These are phyloP conservation scores for Bromus sterilis DNA, from an alignment of 176 grass and related monocot genomes.

Conservation along the genomic window DNA sequence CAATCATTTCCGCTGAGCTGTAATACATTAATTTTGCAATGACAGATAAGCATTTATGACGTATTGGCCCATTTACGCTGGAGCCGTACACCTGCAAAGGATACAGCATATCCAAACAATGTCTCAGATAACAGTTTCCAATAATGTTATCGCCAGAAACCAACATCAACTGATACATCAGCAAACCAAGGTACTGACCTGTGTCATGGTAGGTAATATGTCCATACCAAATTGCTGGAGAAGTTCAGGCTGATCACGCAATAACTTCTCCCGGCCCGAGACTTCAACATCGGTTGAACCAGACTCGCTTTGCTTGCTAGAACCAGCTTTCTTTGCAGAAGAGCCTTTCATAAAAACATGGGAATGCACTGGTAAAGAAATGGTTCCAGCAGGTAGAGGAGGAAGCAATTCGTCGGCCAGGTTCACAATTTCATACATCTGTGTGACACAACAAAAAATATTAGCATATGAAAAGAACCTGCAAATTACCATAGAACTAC, in stretches of 20 bases:
- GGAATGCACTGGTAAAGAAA: conserved; percentile 54
- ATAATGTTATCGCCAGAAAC: not conserved
- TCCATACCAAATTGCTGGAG: conserved; percentile 84
- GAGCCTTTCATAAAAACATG: conserved; percentile 44
- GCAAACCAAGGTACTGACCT: conserved; percentile 32
- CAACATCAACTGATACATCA: not conserved
- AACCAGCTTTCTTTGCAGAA: conserved; percentile 42
- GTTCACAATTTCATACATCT: conserved; percentile 89
- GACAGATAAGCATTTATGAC: conserved; percentile 72
- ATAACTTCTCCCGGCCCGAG: conserved; percentile 68
- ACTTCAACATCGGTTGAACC: conserved; percentile 33
- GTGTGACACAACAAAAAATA: conserved; percentile 17
- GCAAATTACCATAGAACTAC: conserved; percentile 3
- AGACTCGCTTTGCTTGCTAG: conserved; percentile 42
- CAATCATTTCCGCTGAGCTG: conserved; percentile 82
- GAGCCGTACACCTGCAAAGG: conserved; percentile 64
- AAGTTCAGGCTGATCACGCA: conserved; percentile 83
- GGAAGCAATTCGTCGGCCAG: conserved; percentile 84
- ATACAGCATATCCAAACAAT: not conserved
- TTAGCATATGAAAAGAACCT: not conserved
- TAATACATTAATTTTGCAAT: conserved; percentile 88
- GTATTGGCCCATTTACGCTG: conserved; percentile 69
- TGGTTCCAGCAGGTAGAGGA: conserved; percentile 60
- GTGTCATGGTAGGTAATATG: conserved; percentile 69
- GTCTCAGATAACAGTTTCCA: not conserved